A percentile compares a stretch with the other conserved stretches of the same genome.
These are phyloP conservation scores for Colletotrichum theobromicola DNA, from an alignment of 2,329 filamentous ascomycete genomes.

Conservation along the genomic window DNA sequence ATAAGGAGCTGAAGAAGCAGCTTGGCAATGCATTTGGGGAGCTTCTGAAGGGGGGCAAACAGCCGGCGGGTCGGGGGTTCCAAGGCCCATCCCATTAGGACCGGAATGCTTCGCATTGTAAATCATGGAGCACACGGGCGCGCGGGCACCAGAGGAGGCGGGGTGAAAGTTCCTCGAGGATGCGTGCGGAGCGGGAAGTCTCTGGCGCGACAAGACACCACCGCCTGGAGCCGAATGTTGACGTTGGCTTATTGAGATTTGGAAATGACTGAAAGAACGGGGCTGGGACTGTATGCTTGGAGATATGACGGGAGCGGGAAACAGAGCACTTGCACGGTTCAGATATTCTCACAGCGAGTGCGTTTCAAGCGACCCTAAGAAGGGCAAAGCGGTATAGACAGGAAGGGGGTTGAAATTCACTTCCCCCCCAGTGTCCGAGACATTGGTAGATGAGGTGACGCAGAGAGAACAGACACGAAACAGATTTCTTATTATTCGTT, in stretches of 20 bases:
- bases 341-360: background rate
- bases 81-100: conserved; percentile 29
- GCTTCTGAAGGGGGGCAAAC: conserved; percentile 53
- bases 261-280: background rate
- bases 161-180: background rate
- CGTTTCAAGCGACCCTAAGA: background rate
- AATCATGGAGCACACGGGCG: background rate
- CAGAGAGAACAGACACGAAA: background rate
- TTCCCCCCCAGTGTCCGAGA: background rate
- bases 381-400: background rate
- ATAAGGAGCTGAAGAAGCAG: conserved; percentile 82
- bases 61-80: conserved; percentile 33
- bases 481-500: background rate
- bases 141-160: background rate
- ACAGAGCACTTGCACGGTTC: background rate
- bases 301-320: background rate
- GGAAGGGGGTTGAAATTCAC: background rate
- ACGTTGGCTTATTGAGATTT: background rate
- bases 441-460: background rate
- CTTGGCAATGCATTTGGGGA: conserved; percentile 63
- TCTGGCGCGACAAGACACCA: background rate
- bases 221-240: background rate
- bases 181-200: background rate
- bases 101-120: background rate
- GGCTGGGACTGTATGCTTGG: background rate